phyloP scores from a whole-genome alignment of 805 yeast species.

The Candida odintsovae region DNA sequence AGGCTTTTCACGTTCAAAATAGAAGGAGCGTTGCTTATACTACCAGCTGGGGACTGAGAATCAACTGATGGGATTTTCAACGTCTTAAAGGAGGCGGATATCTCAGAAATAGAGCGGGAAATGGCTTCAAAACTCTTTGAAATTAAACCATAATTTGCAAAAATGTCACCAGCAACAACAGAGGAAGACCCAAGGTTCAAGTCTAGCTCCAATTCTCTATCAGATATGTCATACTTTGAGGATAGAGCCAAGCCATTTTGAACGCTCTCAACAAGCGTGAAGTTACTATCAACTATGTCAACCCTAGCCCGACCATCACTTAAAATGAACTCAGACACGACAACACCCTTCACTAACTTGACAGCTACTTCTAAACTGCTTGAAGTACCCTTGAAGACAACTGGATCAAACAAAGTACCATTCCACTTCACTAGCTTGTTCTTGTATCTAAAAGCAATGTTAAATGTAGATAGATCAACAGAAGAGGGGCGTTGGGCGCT shows the following conservation, averaged over 20 bases:
- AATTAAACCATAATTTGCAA: neutral
- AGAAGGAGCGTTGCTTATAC: neutral
- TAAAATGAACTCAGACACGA: neutral
- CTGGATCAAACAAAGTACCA: neutral
- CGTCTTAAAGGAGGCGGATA: neutral
- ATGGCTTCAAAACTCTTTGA: neutral
- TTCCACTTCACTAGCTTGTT: slow-evolving; percentile 1
- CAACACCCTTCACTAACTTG: neutral
- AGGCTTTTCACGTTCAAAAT: neutral
- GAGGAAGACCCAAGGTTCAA: neutral
- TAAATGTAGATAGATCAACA: neutral
- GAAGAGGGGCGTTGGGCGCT: neutral
- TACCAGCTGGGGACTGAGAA: neutral
- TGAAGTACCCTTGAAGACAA: slow-evolving; percentile 1
- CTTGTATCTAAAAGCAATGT: neutral
- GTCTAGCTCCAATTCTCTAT: neutral
- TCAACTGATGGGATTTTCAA: neutral
- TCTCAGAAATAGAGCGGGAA: neutral
- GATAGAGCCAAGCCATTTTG: neutral
- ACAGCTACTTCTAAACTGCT: neutral
- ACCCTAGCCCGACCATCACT: neutral
- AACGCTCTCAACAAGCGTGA: neutral
- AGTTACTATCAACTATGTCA: neutral
- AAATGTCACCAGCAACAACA: neutral
- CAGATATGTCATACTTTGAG: neutral